These are phyloP conservation scores for Claviceps paspali DNA, from an alignment of 2,329 filamentous ascomycete species.

Conservation along the genomic window DNA sequence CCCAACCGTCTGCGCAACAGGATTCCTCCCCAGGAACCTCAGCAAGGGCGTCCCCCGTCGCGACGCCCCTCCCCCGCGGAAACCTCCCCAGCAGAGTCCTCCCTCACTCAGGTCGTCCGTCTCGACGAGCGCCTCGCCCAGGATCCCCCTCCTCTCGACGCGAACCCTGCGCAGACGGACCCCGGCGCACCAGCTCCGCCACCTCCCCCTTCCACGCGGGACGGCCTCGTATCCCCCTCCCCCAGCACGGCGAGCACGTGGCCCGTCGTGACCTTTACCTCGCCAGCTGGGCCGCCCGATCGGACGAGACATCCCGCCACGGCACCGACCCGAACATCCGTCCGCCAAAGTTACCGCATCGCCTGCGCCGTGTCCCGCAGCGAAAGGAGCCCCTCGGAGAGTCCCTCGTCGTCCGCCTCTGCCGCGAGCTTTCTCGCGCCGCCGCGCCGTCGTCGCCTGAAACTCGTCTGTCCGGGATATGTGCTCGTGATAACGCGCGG, in stretches of 20 bases:
- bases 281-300: slow-evolving; percentile 46
- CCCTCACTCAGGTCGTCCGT: slow-evolving; percentile 36
- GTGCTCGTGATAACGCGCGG: no score
- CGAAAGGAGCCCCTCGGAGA: no score
- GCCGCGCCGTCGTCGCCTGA: no score
- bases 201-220: slow-evolving; percentile 52
- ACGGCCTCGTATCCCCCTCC: slow-evolving; percentile 36
- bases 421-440: slow-evolving; percentile 19
- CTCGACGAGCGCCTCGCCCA: slow-evolving; percentile 51
- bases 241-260: slow-evolving; percentile 50
- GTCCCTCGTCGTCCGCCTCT: slow-evolving; percentile 35
- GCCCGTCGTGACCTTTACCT: slow-evolving; percentile 47
- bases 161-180: slow-evolving; percentile 45
- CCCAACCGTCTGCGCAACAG: no score
- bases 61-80: slow-evolving; percentile 34
- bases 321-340: slow-evolving; percentile 53
- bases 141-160: slow-evolving; percentile 43
- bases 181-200: slow-evolving; percentile 40
- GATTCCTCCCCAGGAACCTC: no score
- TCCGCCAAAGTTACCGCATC: slow-evolving; percentile 42
- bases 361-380: slow-evolving; percentile 50
- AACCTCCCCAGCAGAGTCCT: slow-evolving; percentile 30
- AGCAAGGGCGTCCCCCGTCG: no score
- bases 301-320: slow-evolving; percentile 46
- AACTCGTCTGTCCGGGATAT: no score